A percentile compares a stretch with the other conserved stretches of the same genome.
Conservation (phyloP, 2,329 filamentous ascomycete genomes). For the Botrytis porri region DNA sequence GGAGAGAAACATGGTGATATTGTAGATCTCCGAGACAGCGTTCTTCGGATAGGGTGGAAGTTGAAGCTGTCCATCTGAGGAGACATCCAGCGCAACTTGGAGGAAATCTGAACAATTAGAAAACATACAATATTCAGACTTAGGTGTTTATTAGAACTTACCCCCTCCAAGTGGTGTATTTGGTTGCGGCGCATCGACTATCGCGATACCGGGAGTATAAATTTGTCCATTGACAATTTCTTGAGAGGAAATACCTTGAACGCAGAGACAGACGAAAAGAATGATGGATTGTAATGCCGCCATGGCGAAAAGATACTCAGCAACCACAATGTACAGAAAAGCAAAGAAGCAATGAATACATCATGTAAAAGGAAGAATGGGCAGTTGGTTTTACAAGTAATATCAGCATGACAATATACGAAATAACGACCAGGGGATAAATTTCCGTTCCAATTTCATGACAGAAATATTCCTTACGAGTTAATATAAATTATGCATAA, state of each 20-base stretch:
- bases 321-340: background rate
- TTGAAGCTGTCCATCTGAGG: conserved; percentile 61
- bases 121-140: background rate
- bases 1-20: conserved; percentile 65
- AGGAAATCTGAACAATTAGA: conserved; percentile 43
- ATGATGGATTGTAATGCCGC: conserved; percentile 24
- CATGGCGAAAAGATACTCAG: conserved; percentile 8
- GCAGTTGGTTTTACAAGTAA: conserved; percentile 6
- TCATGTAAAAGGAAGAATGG: conserved; percentile 11
- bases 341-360: background rate
- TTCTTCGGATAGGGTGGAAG: conserved; percentile 54
- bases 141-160: conserved; percentile 40
- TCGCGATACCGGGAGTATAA: conserved; percentile 65
- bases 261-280: conserved; percentile 24
- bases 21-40: conserved; percentile 56
- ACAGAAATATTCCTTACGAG: background rate
- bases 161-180: conserved; percentile 62
- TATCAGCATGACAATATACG: conserved; percentile 18
- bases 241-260: conserved; percentile 42
- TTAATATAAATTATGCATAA: conserved; percentile 21
- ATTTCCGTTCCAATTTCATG: conserved; percentile 1
- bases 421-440: conserved; percentile 11
- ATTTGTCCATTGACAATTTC: conserved; percentile 63
- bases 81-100: conserved; percentile 65
- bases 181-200: conserved; percentile 64